phyloP scores from a whole-genome alignment of 2,329 filamentous ascomycete species.

The Parastagonospora avenae region DNA sequence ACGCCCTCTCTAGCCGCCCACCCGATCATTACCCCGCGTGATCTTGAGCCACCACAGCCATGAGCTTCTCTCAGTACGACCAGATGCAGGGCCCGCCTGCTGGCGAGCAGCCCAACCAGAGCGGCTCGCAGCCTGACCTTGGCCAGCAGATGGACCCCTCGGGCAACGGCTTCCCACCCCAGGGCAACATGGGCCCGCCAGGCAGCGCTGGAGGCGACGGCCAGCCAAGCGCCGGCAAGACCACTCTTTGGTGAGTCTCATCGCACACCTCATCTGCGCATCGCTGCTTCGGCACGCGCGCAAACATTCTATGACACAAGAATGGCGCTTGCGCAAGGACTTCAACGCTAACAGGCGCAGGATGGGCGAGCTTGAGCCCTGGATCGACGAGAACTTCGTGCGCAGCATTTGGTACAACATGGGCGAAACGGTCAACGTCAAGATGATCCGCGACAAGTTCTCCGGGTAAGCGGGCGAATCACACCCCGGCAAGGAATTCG shows the following conservation, averaged over 20 bases:
- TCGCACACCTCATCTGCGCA: neutral
- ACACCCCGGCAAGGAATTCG: conserved; percentile 15
- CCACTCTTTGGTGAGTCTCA: conserved; percentile 57
- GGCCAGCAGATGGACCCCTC: conserved; percentile 63
- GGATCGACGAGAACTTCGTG: conserved; percentile 99
- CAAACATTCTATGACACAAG: neutral
- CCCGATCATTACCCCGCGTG: conserved; percentile 23
- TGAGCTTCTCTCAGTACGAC: conserved; percentile 72
- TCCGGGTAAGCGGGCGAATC: conserved; percentile 72
- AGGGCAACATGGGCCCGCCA: conserved; percentile 53
- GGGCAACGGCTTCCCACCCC: conserved; percentile 54
- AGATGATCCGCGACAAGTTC: conserved; percentile 99
- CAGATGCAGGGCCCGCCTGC: conserved; percentile 65
- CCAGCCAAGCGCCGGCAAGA: conserved; percentile 53
- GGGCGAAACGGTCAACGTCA: conserved; percentile 94
- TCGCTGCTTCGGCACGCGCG: conserved; percentile 2
- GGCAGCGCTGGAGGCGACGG: conserved; percentile 42
- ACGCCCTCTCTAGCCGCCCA: conserved; percentile 12
- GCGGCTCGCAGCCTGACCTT: conserved; percentile 56
- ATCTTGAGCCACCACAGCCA: conserved; percentile 54
- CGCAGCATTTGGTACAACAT: conserved; percentile 93
- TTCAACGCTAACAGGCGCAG: conserved; percentile 54
- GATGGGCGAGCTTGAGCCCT: conserved; percentile 99
- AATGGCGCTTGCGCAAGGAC: neutral
- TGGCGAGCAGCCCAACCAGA: conserved; percentile 55